Evolutionary conservation across 371 early-diverging fungal species (phyloP).

Genomic region (Mortierella sp.): DNA sequence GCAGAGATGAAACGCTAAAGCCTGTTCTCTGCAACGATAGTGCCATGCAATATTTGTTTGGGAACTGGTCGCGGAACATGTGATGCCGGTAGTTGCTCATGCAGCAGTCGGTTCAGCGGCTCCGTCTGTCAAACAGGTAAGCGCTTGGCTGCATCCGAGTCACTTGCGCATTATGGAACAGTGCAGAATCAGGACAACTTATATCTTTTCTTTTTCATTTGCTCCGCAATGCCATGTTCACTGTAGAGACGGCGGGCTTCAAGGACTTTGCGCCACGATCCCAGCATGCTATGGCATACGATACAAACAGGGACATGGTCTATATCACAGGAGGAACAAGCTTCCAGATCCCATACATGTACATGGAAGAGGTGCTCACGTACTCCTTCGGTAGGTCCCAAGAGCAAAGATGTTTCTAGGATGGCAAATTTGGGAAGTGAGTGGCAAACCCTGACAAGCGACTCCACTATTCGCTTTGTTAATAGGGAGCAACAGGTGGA

Average conservation of each 20-base stretch:
- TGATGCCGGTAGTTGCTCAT: constrained; percentile 15
- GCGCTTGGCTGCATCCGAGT: too few species aligned
- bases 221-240: neutral
- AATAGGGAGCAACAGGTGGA: constrained; percentile 46
- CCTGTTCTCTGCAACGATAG: constrained; percentile 1
- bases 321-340: constrained; percentile 48
- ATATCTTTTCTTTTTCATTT: neutral
- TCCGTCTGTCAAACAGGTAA: constrained; percentile 49
- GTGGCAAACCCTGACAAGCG: too few species aligned
- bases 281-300: constrained; percentile 51
- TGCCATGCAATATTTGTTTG: constrained; percentile 35
- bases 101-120: constrained; percentile 23
- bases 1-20: too few species aligned
- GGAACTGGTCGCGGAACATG: constrained; percentile 31
- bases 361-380: constrained; percentile 21
- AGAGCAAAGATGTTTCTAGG: neutral
- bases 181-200: too few species aligned
- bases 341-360: neutral
- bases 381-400: constrained; percentile 30
- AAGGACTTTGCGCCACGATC: constrained; percentile 42
- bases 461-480: too few species aligned
- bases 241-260: constrained; percentile 26
- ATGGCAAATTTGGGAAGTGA: too few species aligned
- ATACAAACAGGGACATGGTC: constrained; percentile 36
- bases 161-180: too few species aligned